A percentile compares a stretch with the other conserved stretches of the same genome.
Conservation (phyloP, 1,139 yeast genomes). For the Kurtzmaniella quercitrusa region DNA sequence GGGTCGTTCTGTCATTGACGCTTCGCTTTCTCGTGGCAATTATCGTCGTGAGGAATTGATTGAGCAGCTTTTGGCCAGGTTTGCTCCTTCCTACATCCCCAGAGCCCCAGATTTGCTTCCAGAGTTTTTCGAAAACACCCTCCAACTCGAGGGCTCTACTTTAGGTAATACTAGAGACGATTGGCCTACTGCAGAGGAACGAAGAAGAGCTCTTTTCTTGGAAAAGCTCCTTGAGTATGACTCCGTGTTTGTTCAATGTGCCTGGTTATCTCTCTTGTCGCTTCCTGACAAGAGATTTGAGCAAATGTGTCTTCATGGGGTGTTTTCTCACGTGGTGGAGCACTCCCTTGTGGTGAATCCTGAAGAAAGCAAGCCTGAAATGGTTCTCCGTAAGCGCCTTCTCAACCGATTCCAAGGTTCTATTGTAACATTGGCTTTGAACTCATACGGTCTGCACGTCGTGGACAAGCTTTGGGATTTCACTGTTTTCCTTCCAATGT, state of each 20-base stretch:
- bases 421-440: conserved; percentile 63
- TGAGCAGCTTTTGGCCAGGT: conserved; percentile 53
- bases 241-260: conserved; percentile 49
- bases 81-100: conserved; percentile 45
- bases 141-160: conserved; percentile 64
- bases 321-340: conserved; percentile 82
- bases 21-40: conserved; percentile 55
- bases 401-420: conserved; percentile 58
- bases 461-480: conserved; percentile 83
- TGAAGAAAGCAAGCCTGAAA: conserved; percentile 46
- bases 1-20: conserved; percentile 64
- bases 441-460: conserved; percentile 89
- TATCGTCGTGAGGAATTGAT: conserved; percentile 67
- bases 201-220: conserved; percentile 71
- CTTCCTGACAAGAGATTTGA: conserved; percentile 55
- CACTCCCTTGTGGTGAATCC: conserved; percentile 42
- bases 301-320: conserved; percentile 83
- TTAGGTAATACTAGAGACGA: conserved; percentile 79
- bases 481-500: conserved; percentile 71
- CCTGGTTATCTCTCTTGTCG: conserved; percentile 57
- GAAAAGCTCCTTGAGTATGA: conserved; percentile 71
- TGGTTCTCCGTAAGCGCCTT: conserved; percentile 60
- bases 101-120: conserved; percentile 36
- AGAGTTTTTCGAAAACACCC: conserved; percentile 57
- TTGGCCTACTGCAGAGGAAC: conserved; percentile 89